Conservation (phyloP, 2,329 filamentous ascomycete genomes). For the Diaporthe batatas region DNA sequence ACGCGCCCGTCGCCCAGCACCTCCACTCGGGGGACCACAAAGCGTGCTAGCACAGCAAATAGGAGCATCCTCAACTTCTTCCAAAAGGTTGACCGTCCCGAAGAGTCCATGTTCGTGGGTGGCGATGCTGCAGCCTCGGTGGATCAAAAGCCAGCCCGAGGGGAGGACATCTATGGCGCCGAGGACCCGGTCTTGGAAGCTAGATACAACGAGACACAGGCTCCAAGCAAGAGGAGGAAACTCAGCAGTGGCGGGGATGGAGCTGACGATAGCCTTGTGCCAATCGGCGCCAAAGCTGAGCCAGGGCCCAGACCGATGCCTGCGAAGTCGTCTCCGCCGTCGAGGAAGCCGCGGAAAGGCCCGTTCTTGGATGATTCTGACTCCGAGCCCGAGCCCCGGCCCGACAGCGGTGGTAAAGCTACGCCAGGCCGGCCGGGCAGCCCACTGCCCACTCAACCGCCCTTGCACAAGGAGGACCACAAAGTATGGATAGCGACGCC, state of each 20-base stretch:
- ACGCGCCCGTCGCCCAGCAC: constrained; percentile 16
- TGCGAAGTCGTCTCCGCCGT: constrained; percentile 40
- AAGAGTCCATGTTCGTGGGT: constrained; percentile 69
- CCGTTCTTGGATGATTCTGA: constrained; percentile 81
- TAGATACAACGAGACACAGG: constrained; percentile 56
- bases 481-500: constrained; percentile 38
- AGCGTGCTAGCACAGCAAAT: constrained; percentile 57
- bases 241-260: constrained; percentile 48
- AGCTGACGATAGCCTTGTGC: constrained; percentile 22
- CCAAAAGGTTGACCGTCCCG: constrained; percentile 73
- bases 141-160: constrained; percentile 29
- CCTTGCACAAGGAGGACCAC: constrained; percentile 29
- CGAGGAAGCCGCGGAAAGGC: constrained; percentile 57
- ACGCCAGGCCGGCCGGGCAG: neutral
- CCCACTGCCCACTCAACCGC: neutral
- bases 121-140: constrained; percentile 45
- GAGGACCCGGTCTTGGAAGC: constrained; percentile 33
- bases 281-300: constrained; percentile 42
- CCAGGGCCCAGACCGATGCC: constrained; percentile 20
- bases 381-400: constrained; percentile 54
- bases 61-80: constrained; percentile 81
- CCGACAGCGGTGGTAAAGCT: constrained; percentile 49
- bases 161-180: constrained; percentile 45
- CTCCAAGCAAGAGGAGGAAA: constrained; percentile 59
- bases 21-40: constrained; percentile 51